Evolutionary conservation across 2,329 filamentous ascomycete species (phyloP).

Genomic region (Diaporthe destruens): DNA sequence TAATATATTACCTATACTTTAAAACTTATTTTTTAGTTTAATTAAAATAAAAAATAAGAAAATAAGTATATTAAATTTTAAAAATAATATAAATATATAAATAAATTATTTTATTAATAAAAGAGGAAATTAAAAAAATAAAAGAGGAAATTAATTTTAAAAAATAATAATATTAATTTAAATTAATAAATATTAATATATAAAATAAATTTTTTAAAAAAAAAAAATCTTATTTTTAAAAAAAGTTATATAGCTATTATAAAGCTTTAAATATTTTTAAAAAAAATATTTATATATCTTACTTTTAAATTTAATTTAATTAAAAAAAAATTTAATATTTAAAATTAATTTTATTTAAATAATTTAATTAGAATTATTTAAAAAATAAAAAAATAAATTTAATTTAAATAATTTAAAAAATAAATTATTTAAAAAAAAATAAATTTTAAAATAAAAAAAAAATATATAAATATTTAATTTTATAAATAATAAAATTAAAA

Average conservation of each 20-base stretch:
- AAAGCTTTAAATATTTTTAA: background rate
- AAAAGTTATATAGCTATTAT: background rate
- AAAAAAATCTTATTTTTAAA: background rate
- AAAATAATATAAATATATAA: too few species aligned
- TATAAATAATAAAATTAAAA: background rate
- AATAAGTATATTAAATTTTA: too few species aligned
- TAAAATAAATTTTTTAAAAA: background rate
- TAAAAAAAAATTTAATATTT: accelerated
- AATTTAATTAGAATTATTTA: background rate
- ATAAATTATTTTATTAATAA: too few species aligned
- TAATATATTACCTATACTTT: too few species aligned
- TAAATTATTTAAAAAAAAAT: background rate
- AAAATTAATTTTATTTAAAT: background rate
- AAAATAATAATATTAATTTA: too few species aligned
- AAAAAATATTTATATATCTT: background rate
- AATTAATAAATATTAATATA: background rate
- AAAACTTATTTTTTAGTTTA: too few species aligned
- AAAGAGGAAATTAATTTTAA: too few species aligned
- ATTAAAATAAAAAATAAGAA: too few species aligned
- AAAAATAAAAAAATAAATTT: background rate
- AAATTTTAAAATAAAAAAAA: background rate
- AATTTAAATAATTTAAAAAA: background rate
- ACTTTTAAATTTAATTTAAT: background rate
- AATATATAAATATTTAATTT: background rate
- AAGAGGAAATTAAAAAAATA: too few species aligned